Evolutionary conservation across 805 yeast species (phyloP).

Genomic region (Ogataea parapolymorpha): DNA sequence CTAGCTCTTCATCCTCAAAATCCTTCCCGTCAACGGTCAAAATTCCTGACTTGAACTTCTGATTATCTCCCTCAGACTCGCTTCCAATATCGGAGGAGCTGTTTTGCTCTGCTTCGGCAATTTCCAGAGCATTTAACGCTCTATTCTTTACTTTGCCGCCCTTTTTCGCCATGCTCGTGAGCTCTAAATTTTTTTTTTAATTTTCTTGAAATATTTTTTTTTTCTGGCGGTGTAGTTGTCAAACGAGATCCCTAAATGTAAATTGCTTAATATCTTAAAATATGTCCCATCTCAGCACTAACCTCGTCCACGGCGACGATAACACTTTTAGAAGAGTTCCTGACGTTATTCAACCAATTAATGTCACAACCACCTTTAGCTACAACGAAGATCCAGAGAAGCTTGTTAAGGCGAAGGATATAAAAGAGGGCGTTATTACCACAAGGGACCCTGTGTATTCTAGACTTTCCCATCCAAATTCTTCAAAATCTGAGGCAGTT

Average conservation of each 20-base stretch:
- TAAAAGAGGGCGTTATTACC: constrained; percentile 19
- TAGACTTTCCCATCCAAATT: constrained; percentile 70
- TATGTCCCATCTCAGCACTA: constrained; percentile 52
- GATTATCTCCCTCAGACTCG: constrained; percentile 11
- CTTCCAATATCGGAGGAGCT: constrained; percentile 13
- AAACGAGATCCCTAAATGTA: not conserved
- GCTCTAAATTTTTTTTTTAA: constrained; percentile 1
- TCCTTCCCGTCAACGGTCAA: constrained; percentile 25
- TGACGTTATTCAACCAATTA: constrained; percentile 78
- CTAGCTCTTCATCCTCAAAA: constrained; percentile 38
- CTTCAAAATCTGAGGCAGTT: constrained; percentile 62
- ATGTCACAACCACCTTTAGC: constrained; percentile 73
- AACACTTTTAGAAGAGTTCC: constrained; percentile 45
- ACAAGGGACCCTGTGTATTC: constrained; percentile 54
- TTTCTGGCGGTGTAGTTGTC: constrained; percentile 8
- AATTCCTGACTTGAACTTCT: constrained; percentile 7
- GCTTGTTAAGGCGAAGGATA: constrained; percentile 44
- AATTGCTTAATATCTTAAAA: not conserved
- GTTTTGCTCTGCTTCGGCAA: constrained; percentile 24
- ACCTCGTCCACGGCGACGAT: constrained; percentile 72
- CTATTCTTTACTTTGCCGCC: constrained; percentile 18
- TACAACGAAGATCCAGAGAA: constrained; percentile 60
- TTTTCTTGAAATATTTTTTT: constrained; percentile 1
- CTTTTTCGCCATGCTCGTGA: constrained; percentile 9
- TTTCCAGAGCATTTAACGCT: constrained; percentile 28